A percentile compares a stretch with the other conserved stretches of the same genome.
phyloP scores from a whole-genome alignment of 768 basidiomycete genomes.

The Mycena leptocephala region DNA sequence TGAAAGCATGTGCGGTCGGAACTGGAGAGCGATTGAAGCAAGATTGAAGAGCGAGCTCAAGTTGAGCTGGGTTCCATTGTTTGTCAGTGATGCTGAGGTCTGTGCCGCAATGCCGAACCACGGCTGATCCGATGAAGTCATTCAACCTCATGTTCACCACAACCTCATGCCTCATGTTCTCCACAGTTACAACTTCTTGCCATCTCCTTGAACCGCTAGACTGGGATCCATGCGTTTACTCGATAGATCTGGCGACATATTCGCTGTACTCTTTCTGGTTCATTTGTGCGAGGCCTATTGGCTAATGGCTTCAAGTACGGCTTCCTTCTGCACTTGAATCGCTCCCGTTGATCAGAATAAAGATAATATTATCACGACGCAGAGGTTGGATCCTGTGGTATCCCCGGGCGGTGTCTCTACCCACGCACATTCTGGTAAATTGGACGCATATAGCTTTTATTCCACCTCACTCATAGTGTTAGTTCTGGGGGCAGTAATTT shows the following conservation, averaged over 20 bases:
- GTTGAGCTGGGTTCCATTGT: no score
- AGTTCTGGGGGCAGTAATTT: constrained; percentile 39
- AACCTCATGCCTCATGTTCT: constrained; percentile 2
- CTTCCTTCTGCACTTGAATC: background rate
- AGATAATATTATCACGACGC: constrained; percentile 38
- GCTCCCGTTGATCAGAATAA: background rate
- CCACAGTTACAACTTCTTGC: background rate
- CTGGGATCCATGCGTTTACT: constrained; percentile 4
- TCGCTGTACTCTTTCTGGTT: background rate
- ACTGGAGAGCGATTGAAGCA: no score
- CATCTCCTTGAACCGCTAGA: background rate
- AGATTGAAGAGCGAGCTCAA: no score
- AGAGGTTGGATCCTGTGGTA: constrained; percentile 33
- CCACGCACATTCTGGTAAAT: constrained; percentile 32
- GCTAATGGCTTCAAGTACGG: constrained; percentile 34
- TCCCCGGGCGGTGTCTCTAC: constrained; percentile 35
- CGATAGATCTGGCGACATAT: background rate
- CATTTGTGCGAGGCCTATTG: constrained; percentile 29
- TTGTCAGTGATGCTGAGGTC: no score
- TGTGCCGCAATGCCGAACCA: background rate
- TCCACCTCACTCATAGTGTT: background rate
- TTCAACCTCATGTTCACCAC: background rate
- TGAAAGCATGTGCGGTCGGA: no score
- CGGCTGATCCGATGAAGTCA: background rate
- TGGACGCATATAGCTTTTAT: no score